Evolutionary conservation across 345 rosid species (phyloP).

Genomic region (Hibiscus syriacus): DNA sequence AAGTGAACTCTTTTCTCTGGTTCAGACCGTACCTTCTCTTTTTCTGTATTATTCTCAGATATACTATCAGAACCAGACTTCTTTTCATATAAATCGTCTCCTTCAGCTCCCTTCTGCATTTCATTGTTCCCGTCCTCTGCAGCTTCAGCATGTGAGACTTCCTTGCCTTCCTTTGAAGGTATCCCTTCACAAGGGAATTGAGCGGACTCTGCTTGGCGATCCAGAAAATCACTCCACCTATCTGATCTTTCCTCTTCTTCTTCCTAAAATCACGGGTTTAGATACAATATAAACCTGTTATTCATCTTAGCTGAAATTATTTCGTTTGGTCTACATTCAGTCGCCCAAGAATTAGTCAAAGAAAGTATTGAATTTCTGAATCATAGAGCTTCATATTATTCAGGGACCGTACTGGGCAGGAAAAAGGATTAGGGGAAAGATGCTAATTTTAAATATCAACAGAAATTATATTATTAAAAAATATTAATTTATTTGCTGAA

Average conservation of each 20-base stretch:
- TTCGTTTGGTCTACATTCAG: slow-evolving; percentile 3
- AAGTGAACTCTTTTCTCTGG: slow-evolving; percentile 38
- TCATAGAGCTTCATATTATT: background rate
- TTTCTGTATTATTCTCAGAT: slow-evolving; percentile 29
- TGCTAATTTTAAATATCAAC: background rate
- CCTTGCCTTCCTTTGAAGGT: slow-evolving; percentile 28
- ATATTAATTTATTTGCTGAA: background rate
- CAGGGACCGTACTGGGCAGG: background rate
- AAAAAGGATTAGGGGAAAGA: background rate
- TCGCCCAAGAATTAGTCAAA: slow-evolving; percentile 1
- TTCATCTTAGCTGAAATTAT: background rate
- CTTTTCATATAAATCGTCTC: slow-evolving; percentile 22
- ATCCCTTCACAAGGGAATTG: slow-evolving; percentile 34
- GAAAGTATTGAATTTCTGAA: background rate
- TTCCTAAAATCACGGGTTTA: slow-evolving; percentile 49
- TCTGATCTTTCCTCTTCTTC: slow-evolving; percentile 99
- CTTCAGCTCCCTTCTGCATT: slow-evolving; percentile 27
- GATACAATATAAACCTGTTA: slow-evolving; percentile 2
- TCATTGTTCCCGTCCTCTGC: slow-evolving; percentile 33
- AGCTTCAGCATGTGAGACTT: slow-evolving; percentile 26
- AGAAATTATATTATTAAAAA: too few relatives aligned
- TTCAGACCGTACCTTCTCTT: slow-evolving; percentile 24
- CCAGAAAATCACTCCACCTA: slow-evolving; percentile 82
- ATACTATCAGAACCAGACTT: slow-evolving; percentile 32
- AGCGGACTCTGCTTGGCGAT: slow-evolving; percentile 48